Evolutionary conservation across 768 basidiomycete genomes (phyloP).

Genomic region (Kwoniella sp.): DNA sequence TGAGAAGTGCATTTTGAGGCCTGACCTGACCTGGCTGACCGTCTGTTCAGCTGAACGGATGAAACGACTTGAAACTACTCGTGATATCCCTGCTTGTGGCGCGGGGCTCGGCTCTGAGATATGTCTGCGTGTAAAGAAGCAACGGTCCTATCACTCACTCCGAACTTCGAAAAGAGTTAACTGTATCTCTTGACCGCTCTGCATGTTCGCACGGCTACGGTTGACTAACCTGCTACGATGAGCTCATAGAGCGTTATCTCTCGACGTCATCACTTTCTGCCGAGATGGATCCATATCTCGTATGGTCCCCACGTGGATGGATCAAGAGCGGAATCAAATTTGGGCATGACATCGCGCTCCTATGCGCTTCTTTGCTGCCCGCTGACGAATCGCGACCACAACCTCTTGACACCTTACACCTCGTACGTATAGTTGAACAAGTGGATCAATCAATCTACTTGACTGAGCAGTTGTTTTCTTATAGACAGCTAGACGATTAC

Average conservation of each 20-base stretch:
- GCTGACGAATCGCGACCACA: slow-evolving; percentile 28
- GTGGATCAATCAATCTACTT: not conserved
- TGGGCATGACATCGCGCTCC: slow-evolving; percentile 4
- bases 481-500: not conserved
- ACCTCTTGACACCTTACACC: not conserved
- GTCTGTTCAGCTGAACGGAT: too few relatives aligned
- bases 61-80: too few relatives aligned
- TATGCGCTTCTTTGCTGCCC: not conserved
- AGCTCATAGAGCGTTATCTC: not conserved
- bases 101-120: too few relatives aligned
- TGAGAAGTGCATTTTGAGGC: slow-evolving; percentile 65
- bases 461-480: too few relatives aligned
- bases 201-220: not conserved
- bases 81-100: too few relatives aligned
- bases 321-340: slow-evolving; percentile 17
- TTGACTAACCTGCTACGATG: not conserved
- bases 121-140: too few relatives aligned
- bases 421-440: not conserved
- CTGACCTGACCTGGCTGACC: not conserved
- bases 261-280: slow-evolving; percentile 12
- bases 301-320: not conserved
- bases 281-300: too few relatives aligned
- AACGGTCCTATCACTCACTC: too few relatives aligned
- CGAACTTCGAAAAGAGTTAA: too few relatives aligned
- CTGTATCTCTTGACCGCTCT: too few relatives aligned